Percentiles rank a stretch among this genome's conserved stretches.
Conservation (phyloP, 2,329 filamentous ascomycete species). For the Chaetomiaceae sp. region DNA sequence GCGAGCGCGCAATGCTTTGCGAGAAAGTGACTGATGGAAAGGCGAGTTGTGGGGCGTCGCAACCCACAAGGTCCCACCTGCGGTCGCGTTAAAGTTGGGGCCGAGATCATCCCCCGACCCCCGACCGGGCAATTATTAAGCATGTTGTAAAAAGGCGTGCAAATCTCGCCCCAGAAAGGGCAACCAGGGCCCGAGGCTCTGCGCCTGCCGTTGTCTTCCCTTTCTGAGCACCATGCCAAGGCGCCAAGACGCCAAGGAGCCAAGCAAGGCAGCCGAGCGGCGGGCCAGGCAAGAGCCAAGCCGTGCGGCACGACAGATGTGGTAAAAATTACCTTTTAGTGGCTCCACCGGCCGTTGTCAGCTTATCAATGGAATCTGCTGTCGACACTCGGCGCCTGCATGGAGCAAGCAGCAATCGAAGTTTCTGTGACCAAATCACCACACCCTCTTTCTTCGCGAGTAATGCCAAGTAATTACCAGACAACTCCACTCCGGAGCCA, state of each 20-base stretch:
- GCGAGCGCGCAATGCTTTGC: too few species aligned
- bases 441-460: not conserved
- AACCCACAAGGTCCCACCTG: not conserved
- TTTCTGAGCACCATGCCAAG: not conserved
- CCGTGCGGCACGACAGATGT: slow-evolving; percentile 7
- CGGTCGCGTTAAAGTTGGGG: slow-evolving; percentile 13
- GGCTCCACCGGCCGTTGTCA: slow-evolving; percentile 17
- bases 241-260: not conserved
- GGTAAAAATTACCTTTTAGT: slow-evolving; percentile 4
- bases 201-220: not conserved
- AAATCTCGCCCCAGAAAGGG: not conserved
- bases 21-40: not conserved
- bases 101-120: not conserved
- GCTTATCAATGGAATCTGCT: slow-evolving; percentile 15
- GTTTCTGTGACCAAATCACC: not conserved
- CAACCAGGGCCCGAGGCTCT: slow-evolving; percentile 10
- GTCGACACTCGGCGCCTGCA: not conserved
- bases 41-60: not conserved
- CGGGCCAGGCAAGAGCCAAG: slow-evolving; percentile 18
- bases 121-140: slow-evolving; percentile 7
- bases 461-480: too few species aligned
- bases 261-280: slow-evolving; percentile 7
- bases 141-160: slow-evolving; percentile 1
- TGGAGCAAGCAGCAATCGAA: too few species aligned
- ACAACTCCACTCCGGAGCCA: too few species aligned